Conservation (phyloP, 352 stramenopile genomes). For the Peronospora farinosa region DNA sequence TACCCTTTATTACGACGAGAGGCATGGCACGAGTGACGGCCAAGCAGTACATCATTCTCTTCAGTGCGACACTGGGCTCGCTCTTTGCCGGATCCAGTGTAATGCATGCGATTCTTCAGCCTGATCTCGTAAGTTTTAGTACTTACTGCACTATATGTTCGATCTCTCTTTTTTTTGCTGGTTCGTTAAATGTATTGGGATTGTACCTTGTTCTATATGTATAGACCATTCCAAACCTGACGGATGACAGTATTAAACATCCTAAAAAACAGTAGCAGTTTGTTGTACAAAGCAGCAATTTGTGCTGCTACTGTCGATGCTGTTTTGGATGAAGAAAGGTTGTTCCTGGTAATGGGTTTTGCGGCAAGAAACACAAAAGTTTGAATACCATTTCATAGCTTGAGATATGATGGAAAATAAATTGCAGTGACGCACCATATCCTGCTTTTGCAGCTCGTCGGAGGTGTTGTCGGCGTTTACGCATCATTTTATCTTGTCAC, state of each 20-base stretch:
- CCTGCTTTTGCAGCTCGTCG: constrained; percentile 56
- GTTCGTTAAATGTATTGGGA: background rate
- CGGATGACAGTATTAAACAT: constrained; percentile 14
- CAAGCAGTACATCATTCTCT: constrained; percentile 74
- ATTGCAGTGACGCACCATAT: constrained; percentile 38
- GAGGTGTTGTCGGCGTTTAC: constrained; percentile 53
- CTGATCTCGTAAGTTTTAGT: constrained; percentile 61
- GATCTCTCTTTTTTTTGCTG: background rate
- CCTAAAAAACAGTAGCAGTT: constrained; percentile 14
- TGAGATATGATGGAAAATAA: background rate
- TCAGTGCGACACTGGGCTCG: constrained; percentile 62
- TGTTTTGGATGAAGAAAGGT: constrained; percentile 50
- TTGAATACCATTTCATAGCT: background rate
- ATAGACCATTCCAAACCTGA: constrained; percentile 48
- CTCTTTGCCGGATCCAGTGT: constrained; percentile 78
- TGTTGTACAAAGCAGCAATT: background rate
- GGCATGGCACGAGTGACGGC: constrained; percentile 51
- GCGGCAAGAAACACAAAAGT: background rate
- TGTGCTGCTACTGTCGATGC: constrained; percentile 31
- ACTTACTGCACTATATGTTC: background rate
- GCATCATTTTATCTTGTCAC: constrained; percentile 65
- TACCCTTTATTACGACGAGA: background rate
- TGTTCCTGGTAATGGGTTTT: constrained; percentile 35
- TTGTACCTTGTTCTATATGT: background rate
- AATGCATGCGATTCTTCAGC: constrained; percentile 81